A percentile compares a stretch with the other conserved stretches of the same genome.
These are phyloP conservation scores for Dactylellina haptotyla DNA, from an alignment of 2,329 filamentous ascomycete genomes.

Conservation along the genomic window DNA sequence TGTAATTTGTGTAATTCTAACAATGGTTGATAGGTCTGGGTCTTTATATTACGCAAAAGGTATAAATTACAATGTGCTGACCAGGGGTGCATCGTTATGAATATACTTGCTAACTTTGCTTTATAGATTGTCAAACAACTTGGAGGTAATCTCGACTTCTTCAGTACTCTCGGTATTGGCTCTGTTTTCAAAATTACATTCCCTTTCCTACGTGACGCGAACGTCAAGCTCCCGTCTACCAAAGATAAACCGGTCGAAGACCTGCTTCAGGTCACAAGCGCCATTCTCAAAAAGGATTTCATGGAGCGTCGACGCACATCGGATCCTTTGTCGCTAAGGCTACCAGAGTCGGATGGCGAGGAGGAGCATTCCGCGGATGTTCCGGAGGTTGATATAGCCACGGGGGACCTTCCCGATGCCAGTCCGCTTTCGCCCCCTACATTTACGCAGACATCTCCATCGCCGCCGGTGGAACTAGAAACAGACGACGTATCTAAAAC, in stretches of 20 bases:
- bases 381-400: background rate
- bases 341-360: conserved; percentile 50
- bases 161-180: conserved; percentile 47
- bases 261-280: conserved; percentile 39
- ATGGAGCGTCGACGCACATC: conserved; percentile 40
- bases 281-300: conserved; percentile 45
- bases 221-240: conserved; percentile 13
- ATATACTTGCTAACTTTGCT: background rate
- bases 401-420: background rate
- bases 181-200: conserved; percentile 51
- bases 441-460: conserved; percentile 30
- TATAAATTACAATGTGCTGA: background rate
- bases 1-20: background rate
- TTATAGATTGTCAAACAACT: conserved; percentile 49
- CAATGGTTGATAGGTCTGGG: conserved; percentile 22
- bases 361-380: conserved; percentile 12
- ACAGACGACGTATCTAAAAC: background rate
- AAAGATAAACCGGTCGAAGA: conserved; percentile 40
- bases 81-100: background rate
- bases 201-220: conserved; percentile 34
- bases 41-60: conserved; percentile 47
- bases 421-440: background rate
- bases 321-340: conserved; percentile 35
- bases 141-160: conserved; percentile 45
- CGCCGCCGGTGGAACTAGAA: conserved; percentile 4